Evolutionary conservation across 495 filamentous ascomycete species (phyloP), one percentile per base, ranked within the genome.

Genomic region (Aspergillus kassunensis): DNA sequence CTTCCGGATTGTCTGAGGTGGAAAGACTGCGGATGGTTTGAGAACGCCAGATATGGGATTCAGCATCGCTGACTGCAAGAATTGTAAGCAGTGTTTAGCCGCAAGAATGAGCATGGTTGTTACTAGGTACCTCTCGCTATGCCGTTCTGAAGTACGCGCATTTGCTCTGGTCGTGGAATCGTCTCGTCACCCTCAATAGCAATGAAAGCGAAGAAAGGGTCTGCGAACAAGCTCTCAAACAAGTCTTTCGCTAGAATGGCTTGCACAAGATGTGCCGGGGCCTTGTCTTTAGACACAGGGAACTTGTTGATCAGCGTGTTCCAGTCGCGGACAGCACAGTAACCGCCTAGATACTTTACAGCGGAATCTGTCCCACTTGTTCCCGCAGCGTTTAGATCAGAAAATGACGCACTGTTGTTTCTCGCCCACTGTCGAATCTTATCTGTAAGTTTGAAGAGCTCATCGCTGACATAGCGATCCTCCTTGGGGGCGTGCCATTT

Each of bases 21-120:
- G 31, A 39, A 12, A 58, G 34, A 0, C 41, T 31, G 5, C 33
- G 46, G 0, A 58, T 20, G 1, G 34, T 58, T 11, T 54, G 51
- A 6, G 56, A 54, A 6, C 56, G 56, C 56, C 56, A 58, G 10
- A 42, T 35, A 15, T 58, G 51, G 19, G 31, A 40, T 3, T 51
- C 45, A 6, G 34, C 20, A 13, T 16, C 3, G 13, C 50, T 27
- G 10, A 35, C 51, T 54, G 23, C 10, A 1, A 15, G 2, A 20
- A 3, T 24, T 2, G 13, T 35, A 13, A 40, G n/a, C 12, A 39
- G n/a, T 16, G 1, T 13, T 6, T 37, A 34, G 29, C 34, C 18
- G 18, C 10, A 12, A 25, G n/a, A 9, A 18, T 31, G 29, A 15
- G 2, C 8, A 6, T 9, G 0, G 20, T 10, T 37, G 3, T 1